Evolutionary conservation across 441 rosid genomes (phyloP), one percentile per base, ranked within the genome.

Genomic region (Populus tomentosa): DNA sequence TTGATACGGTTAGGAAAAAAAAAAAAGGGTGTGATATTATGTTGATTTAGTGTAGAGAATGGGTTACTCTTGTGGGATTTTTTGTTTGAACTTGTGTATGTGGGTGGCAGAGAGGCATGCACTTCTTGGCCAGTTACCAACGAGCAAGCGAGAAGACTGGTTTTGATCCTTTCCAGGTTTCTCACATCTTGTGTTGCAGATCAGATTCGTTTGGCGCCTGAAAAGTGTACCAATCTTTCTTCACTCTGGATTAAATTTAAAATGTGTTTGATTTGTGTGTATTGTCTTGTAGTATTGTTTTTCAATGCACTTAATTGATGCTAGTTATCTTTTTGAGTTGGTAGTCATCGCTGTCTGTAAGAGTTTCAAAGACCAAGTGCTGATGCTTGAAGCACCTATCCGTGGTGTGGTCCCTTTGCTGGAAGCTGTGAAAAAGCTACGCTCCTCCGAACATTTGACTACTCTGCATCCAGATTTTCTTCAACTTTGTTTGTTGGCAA

Each of bases 381-480:
- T 91, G 86, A 63, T 86, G 81, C 90, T 89, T 69, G 87, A 84
- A 71, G 86, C 87, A 65, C 98, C 98, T 42, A 18, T 93, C 50
- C 90, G 90, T 53, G 99, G 98, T 56, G 93, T 96, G 75, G 87
- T 83, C 69, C 93, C 98, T 24, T 67, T 96, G 88, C 85, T 89
- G 75, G 81, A 84, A 1, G 96, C 97, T 78, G 79, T 94, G 71
- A 88, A 76, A 67, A 96, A 96, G 90, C 82, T 94, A 82, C 97
- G 87, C 28, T 90, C 98, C 68, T 23, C 90, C 28, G 97, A 87
- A 80, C 87, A 89, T 82, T 86, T 96, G 91, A 96, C 95, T 78
- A 56, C 92, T 23, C 85, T 96, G 86, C 99, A 96, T 83, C 98
- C 98, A 3, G 99, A 92, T 67, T 83, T 87, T 86, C 98, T 96